Conservation (phyloP, 192 early-diverging fungal genomes). For the Dimargaris cristalligena region DNA sequence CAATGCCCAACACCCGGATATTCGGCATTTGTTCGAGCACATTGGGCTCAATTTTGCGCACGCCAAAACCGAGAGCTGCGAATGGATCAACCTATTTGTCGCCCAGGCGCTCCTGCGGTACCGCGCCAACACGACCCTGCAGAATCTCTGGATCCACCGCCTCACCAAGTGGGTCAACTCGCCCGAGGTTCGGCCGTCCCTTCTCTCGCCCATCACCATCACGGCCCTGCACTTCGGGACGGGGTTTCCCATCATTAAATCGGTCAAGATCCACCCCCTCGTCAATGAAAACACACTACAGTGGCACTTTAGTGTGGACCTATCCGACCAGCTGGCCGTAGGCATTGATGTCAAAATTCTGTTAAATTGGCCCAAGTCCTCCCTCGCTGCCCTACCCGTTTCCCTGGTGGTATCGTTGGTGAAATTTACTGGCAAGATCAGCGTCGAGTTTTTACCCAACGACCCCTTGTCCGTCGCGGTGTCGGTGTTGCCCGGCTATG, state of each 20-base stretch:
- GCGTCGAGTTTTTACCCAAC: slow-evolving; percentile 17
- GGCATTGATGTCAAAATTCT: slow-evolving; percentile 82
- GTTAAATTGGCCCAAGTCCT: slow-evolving; percentile 86
- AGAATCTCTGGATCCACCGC: slow-evolving; percentile 25
- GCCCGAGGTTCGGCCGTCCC: slow-evolving; percentile 20
- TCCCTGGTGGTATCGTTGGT: slow-evolving; percentile 70
- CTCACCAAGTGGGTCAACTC: slow-evolving; percentile 29
- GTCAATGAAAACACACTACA: slow-evolving; percentile 8
- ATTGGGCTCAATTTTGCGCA: background rate
- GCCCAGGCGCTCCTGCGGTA: slow-evolving; percentile 31
- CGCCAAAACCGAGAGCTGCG: slow-evolving; percentile 26
- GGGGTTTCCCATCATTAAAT: slow-evolving; percentile 26
- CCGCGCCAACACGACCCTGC: slow-evolving; percentile 26
- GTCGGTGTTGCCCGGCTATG: slow-evolving; percentile 41
- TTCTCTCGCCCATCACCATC: slow-evolving; percentile 26
- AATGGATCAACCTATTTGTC: slow-evolving; percentile 37
- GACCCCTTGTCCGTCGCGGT: slow-evolving; percentile 20
- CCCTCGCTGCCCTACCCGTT: slow-evolving; percentile 81
- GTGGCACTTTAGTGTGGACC: slow-evolving; percentile 55
- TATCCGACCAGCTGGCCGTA: slow-evolving; percentile 83
- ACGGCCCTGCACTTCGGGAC: slow-evolving; percentile 32
- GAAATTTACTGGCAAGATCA: slow-evolving; percentile 79
- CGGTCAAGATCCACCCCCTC: slow-evolving; percentile 27
- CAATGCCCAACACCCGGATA: background rate
- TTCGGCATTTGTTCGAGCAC: background rate